Base-by-base conservation (phyloP, 2,329 filamentous ascomycete genomes). In the Trichophyton rubrum region DNA sequence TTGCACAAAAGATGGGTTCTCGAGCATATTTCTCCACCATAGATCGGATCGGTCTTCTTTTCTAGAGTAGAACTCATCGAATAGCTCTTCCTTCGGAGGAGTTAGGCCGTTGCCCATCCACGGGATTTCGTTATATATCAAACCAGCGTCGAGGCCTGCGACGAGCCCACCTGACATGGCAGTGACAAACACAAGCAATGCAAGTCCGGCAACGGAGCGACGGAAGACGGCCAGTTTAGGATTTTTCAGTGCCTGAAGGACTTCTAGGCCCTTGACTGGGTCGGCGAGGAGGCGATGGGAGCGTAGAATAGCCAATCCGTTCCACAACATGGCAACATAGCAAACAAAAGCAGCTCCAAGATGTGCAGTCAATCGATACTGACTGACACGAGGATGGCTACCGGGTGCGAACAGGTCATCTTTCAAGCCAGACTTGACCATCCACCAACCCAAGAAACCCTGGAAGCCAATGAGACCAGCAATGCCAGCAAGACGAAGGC, bases 121-220 rank as follows among this genome's bases (percentile, higher is more conserved):
- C 5, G 93, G 93, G 73, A 99, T 97, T 74, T 99, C 90, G 73
- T 99, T 99, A 80, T 99, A 99, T 75, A 99, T 97, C 61, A 99
- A 80, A 7, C 93, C 93, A 7, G 93, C 93, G 71, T 99, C 93
- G 13, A 99, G 85, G 35, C 93, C 93, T 5, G 93, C 93, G 35
- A 99, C 93, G 1, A 99, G 82, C 3, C 86, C 92, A 59, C 92
- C 93, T 3, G 93, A 96, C 82, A 99, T 89, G 69, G 89, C 90
- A 3, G 93, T 99, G 38, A 82, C 79, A 75, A 96, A 97, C 67
- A 95, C 85, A 27, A 99, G 82, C 2, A 80, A 78, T 7, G 86
- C 82, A 27, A 97, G 80, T 1, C 80, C 86, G 4, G 84, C 80
- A 22, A 90, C 85, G 20, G 85, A 85, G 67, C 85, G 82, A 59